phyloP scores from a whole-genome alignment of 2,329 filamentous ascomycete genomes.

The Claviceps sp. region DNA sequence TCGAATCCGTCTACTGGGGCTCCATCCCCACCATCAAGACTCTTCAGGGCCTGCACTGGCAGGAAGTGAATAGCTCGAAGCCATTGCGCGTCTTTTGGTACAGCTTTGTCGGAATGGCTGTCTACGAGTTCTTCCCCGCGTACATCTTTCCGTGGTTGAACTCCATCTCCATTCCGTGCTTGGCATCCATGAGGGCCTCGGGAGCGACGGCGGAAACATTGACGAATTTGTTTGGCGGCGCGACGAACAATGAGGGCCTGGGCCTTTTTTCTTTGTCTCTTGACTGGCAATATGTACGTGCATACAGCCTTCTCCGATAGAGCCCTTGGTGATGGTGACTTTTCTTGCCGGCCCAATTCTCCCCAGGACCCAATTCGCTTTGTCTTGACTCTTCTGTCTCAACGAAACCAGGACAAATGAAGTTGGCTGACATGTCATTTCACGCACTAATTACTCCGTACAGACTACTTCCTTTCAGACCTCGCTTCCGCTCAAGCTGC shows the following conservation, averaged over 20 bases:
- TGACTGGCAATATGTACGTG: conserved; percentile 28
- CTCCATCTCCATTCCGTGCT: conserved; percentile 38
- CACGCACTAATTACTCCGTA: no score
- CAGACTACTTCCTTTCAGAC: conserved; percentile 2
- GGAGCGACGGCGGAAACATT: not conserved
- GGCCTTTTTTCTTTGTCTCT: conserved; percentile 27
- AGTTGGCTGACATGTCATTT: no score
- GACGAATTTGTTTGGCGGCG: conserved; percentile 24
- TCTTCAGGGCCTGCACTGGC: conserved; percentile 41
- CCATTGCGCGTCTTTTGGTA: conserved; percentile 40
- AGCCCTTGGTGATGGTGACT: no score
- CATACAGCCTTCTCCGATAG: no score
- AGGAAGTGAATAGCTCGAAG: conserved; percentile 34
- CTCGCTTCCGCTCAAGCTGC: conserved; percentile 23
- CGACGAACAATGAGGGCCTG: conserved; percentile 22
- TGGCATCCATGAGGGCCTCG: conserved; percentile 30
- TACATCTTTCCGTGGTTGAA: conserved; percentile 44
- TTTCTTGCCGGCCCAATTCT: no score
- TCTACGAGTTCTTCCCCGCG: conserved; percentile 39
- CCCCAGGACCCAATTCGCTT: no score
- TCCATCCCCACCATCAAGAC: conserved; percentile 38
- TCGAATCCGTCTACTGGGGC: conserved; percentile 43
- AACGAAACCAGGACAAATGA: no score
- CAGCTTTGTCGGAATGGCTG: conserved; percentile 31
- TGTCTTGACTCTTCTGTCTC: no score